Conservation (phyloP, 768 basidiomycete species). For the Tephrocybe sp. region DNA sequence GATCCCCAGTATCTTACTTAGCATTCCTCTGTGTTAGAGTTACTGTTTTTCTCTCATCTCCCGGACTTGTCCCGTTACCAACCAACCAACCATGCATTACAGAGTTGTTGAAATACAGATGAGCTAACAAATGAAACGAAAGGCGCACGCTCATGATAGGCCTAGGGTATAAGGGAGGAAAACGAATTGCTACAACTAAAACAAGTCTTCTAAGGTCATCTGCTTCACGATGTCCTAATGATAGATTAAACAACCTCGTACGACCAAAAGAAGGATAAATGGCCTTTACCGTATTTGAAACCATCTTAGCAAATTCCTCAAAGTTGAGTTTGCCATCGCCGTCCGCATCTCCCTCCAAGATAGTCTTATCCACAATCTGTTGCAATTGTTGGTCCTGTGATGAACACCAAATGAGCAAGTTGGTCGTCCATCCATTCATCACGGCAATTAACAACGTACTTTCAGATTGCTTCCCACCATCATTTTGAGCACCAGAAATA, state of each 20-base stretch:
- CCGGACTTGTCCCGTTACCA: neutral
- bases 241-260: neutral
- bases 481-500: slow-evolving; percentile 98
- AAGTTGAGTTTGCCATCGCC: slow-evolving; percentile 97
- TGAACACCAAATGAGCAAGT: slow-evolving; percentile 3
- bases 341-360: slow-evolving; percentile 99
- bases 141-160: slow-evolving; percentile 1
- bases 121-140: neutral
- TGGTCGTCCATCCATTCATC: slow-evolving; percentile 1
- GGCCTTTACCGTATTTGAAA: slow-evolving; percentile 83
- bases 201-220: slow-evolving; percentile 95
- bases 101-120: slow-evolving; percentile 4
- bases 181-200: slow-evolving; percentile 36
- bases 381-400: slow-evolving; percentile 93
- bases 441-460: slow-evolving; percentile 37
- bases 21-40: neutral
- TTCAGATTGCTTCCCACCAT: slow-evolving; percentile 99
- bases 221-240: slow-evolving; percentile 96
- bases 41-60: slow-evolving; percentile 7
- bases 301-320: slow-evolving; percentile 95
- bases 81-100: slow-evolving; percentile 13
- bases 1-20: slow-evolving; percentile 2
- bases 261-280: neutral
- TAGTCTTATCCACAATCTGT: slow-evolving; percentile 99
- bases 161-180: slow-evolving; percentile 7